phyloP scores from a whole-genome alignment of 2,329 filamentous ascomycete species.

The Pseudogymnoascus destructans region DNA sequence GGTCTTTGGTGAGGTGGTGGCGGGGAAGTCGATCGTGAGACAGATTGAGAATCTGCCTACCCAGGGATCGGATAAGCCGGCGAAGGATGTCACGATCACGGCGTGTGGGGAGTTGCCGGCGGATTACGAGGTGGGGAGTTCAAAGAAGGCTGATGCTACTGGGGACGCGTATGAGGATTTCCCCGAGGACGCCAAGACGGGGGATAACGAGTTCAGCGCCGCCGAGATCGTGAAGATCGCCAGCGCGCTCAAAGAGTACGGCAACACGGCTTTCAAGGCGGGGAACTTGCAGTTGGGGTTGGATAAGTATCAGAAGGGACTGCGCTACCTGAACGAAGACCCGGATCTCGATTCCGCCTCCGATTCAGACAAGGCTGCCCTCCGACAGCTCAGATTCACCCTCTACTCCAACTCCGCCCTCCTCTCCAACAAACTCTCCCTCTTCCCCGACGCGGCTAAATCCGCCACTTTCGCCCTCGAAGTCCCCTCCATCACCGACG shows the following conservation, averaged over 20 bases:
- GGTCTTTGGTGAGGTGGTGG: constrained; percentile 88
- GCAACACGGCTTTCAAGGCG: constrained; percentile 83
- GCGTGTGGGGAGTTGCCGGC: constrained; percentile 79
- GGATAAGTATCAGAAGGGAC: constrained; percentile 86
- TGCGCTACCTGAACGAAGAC: constrained; percentile 81
- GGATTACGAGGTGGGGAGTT: constrained; percentile 49
- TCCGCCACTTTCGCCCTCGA: constrained; percentile 63
- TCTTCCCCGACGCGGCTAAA: constrained; percentile 56
- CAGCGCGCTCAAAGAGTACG: constrained; percentile 74
- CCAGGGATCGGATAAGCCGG: constrained; percentile 63
- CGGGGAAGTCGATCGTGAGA: constrained; percentile 80
- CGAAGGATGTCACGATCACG: constrained; percentile 55
- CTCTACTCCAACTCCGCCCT: constrained; percentile 84
- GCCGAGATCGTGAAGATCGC: constrained; percentile 65
- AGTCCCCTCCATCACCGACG: constrained; percentile 49
- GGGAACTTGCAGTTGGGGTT: constrained; percentile 58
- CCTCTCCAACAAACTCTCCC: constrained; percentile 66
- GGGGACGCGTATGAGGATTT: constrained; percentile 94
- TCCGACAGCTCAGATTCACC: constrained; percentile 66
- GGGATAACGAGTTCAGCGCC: constrained; percentile 49
- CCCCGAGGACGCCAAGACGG: constrained; percentile 62
- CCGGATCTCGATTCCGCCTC: constrained; percentile 61
- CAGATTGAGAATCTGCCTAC: constrained; percentile 78
- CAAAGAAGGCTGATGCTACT: constrained; percentile 61
- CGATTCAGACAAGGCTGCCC: constrained; percentile 49